Evolutionary conservation across 108 stramenopile genomes (phyloP), one percentile per base, ranked within the genome.

Genomic region (Stephanodiscus minutulus): DNA sequence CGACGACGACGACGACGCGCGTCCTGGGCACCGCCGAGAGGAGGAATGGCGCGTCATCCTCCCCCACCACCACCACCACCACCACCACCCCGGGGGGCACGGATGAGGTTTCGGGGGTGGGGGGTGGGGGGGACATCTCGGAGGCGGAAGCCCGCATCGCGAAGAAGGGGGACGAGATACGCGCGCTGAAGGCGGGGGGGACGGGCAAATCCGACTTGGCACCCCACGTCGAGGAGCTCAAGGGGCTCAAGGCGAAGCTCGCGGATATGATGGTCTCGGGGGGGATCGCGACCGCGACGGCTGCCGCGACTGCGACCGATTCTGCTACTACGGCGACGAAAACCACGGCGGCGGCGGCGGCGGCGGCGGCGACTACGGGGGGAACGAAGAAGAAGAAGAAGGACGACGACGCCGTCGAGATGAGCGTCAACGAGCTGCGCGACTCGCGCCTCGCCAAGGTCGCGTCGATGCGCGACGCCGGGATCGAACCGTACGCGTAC

Each of bases 401-500:
- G 41, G 62, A 60, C 18, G 36, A 21, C 50, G 11, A 56, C 67
- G 44, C 66, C 20, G 74, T 68, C 20, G 61, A 61, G 56, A 60
- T 83, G 61, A 70, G 84, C 13, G 81, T 88, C 28, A 85, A 86
- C 24, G 96, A 96, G 83, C 59, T 97, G 7, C 88, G 90, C 53
- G 59, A 74, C 39, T 83, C 76, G 57, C 91, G 95, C 28, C 63
- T 95, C 27, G 88, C 84, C 58, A 97, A 97, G 76, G 82, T 88
- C 0, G 63, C 83, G 27, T 74, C 88, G 47, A 95, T 97, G 91
- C 67, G 87, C 49, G 86, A 92, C 9, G 89, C 83, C 17, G 88
- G 91, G 29, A 76, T 75, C 0, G 88, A 92, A 63, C 94, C 96
- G 5, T 97, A 87, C 62, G 96, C 88, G 41, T 94, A 95, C 65